Evolutionary conservation across 331 rosid genomes (phyloP).

Genomic region (Malus hybrid): DNA sequence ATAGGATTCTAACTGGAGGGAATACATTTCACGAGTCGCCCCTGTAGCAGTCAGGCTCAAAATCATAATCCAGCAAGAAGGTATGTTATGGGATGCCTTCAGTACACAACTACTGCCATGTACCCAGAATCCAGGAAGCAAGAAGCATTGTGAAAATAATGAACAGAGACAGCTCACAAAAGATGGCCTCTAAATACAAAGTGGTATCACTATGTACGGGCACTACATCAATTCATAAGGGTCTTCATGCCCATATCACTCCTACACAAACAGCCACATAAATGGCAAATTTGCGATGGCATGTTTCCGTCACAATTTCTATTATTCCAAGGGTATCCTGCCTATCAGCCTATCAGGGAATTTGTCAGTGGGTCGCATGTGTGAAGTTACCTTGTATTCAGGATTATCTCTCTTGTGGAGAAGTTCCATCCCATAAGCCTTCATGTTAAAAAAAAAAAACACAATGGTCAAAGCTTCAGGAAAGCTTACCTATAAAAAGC

Average conservation of each 20-base stretch:
- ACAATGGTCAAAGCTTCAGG: not conserved
- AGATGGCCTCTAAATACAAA: not conserved
- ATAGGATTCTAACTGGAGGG: not conserved
- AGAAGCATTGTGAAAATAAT: not conserved
- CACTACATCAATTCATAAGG: not conserved
- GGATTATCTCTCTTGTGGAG: conserved; percentile 23
- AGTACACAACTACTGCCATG: not conserved
- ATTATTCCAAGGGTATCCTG: not conserved
- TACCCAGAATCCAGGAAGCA: not conserved
- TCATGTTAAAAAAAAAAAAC: not conserved
- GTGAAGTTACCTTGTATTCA: conserved; percentile 18
- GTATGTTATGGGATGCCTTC: not conserved
- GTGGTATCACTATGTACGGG: not conserved
- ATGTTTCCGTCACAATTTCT: not conserved
- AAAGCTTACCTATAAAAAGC: not conserved
- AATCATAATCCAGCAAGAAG: not conserved
- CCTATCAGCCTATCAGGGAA: not conserved
- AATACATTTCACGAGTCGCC: not conserved
- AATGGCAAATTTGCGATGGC: not conserved
- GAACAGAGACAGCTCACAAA: not conserved
- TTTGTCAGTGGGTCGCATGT: not conserved
- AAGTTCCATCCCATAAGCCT: conserved; percentile 34
- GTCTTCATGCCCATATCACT: not conserved
- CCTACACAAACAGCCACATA: not conserved
- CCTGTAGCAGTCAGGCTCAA: not conserved